A percentile compares a stretch with the other conserved stretches of the same genome.
These are phyloP conservation scores for Mucor piriformis DNA, from an alignment of 371 early-diverging fungal genomes.

Conservation along the genomic window DNA sequence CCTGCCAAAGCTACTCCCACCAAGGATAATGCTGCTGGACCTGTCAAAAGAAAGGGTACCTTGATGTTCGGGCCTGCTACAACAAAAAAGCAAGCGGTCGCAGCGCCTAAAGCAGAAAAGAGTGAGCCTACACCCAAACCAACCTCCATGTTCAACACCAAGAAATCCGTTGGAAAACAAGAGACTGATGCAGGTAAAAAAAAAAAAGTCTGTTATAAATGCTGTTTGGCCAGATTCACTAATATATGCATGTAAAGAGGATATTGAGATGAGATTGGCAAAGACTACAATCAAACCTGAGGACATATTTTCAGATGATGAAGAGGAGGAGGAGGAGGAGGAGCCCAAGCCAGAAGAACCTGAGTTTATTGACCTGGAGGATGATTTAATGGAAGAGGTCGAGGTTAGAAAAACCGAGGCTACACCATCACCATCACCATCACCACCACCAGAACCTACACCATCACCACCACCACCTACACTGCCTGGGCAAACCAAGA, in stretches of 20 bases:
- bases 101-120: slow-evolving; percentile 1
- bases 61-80: slow-evolving; percentile 4
- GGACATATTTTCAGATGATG: slow-evolving; percentile 24
- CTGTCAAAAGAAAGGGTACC: slow-evolving; percentile 11
- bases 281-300: slow-evolving; percentile 18
- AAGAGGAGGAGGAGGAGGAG: slow-evolving; percentile 14
- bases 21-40: neutral
- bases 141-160: neutral
- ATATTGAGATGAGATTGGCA: slow-evolving; percentile 6
- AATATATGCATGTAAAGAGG: neutral
- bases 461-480: slow-evolving; percentile 10
- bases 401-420: neutral
- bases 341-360: slow-evolving; percentile 8
- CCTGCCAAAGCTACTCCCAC: neutral
- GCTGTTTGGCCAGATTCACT: neutral
- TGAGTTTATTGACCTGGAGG: slow-evolving; percentile 8
- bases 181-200: neutral
- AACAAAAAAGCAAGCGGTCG: slow-evolving; percentile 8
- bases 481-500: slow-evolving; percentile 24
- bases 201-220: neutral
- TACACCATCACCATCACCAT: slow-evolving; percentile 13
- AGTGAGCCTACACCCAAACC: slow-evolving; percentile 1
- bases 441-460: slow-evolving; percentile 15
- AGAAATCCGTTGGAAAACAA: neutral
- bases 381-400: slow-evolving; percentile 3